phyloP scores from a whole-genome alignment of 805 yeast species.

The Barnettozyma pratensis region DNA sequence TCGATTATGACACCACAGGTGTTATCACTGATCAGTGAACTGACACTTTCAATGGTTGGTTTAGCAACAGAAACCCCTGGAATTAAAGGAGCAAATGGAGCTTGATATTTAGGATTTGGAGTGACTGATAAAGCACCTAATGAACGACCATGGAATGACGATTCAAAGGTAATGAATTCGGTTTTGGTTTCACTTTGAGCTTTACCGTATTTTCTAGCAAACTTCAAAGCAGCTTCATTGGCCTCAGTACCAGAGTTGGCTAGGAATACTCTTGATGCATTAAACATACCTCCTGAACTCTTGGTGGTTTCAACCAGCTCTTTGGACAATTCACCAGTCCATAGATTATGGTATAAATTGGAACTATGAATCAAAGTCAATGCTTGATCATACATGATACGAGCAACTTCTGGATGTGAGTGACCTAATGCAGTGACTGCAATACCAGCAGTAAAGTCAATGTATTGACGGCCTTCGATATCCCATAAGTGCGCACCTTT shows the following conservation, averaged over 20 bases:
- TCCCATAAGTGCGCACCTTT: conserved; percentile 80
- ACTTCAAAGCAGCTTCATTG: conserved; percentile 73
- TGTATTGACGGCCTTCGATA: conserved; percentile 65
- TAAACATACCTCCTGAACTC: conserved; percentile 70
- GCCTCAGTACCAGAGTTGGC: conserved; percentile 77
- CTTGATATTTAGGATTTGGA: conserved; percentile 87
- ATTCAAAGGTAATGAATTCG: conserved; percentile 82
- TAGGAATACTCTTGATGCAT: conserved; percentile 71
- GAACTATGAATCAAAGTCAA: conserved; percentile 73
- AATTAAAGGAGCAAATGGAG: conserved; percentile 86
- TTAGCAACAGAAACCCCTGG: conserved; percentile 78
- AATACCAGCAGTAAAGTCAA: conserved; percentile 94
- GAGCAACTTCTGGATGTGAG: conserved; percentile 66
- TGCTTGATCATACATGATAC: conserved; percentile 70
- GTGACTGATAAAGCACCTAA: conserved; percentile 93
- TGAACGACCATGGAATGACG: conserved; percentile 93
- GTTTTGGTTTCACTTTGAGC: conserved; percentile 46
- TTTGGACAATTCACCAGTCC: conserved; percentile 75
- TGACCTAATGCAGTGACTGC: conserved; percentile 97
- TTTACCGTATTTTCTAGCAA: conserved; percentile 78
- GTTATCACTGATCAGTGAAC: conserved; percentile 34
- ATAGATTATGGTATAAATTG: conserved; percentile 78
- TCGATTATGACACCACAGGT: conserved; percentile 89
- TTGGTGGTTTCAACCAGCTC: conserved; percentile 66
- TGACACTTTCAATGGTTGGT: conserved; percentile 56